Percentiles rank a stretch among this genome's conserved stretches.
These are phyloP conservation scores for Euphorbia schlechtendalii DNA, from an alignment of 441 rosid genomes.

Conservation along the genomic window DNA sequence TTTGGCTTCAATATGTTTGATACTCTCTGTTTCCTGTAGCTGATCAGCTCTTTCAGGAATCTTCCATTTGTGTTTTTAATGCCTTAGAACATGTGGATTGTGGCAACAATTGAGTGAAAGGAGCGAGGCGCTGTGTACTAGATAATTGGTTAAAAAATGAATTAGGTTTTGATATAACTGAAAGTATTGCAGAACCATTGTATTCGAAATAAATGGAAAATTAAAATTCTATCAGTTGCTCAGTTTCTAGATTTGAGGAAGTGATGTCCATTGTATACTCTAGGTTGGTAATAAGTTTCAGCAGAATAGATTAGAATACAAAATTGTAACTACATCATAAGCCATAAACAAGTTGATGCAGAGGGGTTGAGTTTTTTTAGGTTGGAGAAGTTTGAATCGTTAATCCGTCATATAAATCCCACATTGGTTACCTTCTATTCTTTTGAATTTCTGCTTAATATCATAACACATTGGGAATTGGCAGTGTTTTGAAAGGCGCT, in stretches of 20 bases:
- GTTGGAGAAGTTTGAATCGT: not conserved
- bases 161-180: not conserved
- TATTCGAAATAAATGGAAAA: not conserved
- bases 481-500: too few species aligned
- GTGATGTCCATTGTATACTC: not conserved
- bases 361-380: not conserved
- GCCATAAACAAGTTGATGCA: not conserved
- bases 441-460: not conserved
- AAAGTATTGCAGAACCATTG: not conserved
- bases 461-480: too few species aligned
- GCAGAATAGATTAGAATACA: not conserved
- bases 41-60: not conserved
- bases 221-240: not conserved
- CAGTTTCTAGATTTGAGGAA: not conserved
- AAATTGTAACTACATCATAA: not conserved
- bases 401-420: not conserved
- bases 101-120: not conserved
- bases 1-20: too few species aligned
- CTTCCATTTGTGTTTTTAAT: too few species aligned
- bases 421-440: not conserved
- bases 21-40: too few species aligned
- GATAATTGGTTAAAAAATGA: not conserved
- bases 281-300: not conserved
- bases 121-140: not conserved
- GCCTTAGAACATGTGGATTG: not conserved